phyloP scores from a whole-genome alignment of 2,329 filamentous ascomycete genomes.

The Aspergillus niger region DNA sequence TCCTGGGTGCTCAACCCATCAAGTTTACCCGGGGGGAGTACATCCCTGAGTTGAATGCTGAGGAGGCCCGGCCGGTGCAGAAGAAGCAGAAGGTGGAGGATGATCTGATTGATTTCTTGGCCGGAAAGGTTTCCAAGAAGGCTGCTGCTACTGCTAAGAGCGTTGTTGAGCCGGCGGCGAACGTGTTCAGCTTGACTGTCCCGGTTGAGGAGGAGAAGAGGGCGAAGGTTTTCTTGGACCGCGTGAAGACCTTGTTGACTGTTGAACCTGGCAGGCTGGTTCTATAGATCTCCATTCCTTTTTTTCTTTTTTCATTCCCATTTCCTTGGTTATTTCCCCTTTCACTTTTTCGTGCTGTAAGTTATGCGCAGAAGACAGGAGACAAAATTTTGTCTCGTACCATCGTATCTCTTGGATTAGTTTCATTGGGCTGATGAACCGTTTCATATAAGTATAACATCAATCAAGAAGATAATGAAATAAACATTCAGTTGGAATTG shows the following conservation, averaged over 20 bases:
- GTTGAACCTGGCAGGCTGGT: conserved; percentile 76
- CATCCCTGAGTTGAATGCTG: conserved; percentile 67
- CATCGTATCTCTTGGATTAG: background rate
- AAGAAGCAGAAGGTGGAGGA: conserved; percentile 44
- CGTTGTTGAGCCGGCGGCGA: conserved; percentile 57
- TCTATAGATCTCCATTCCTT: conserved; percentile 37
- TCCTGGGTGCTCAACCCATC: conserved; percentile 63
- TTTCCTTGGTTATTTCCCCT: background rate
- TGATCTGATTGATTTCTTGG: conserved; percentile 84
- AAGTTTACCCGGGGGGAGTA: conserved; percentile 62
- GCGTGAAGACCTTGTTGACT: conserved; percentile 81
- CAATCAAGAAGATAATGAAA: conserved; percentile 1
- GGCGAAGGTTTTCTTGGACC: conserved; percentile 78
- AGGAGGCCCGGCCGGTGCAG: conserved; percentile 36
- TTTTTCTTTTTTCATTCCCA: background rate
- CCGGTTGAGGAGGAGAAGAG: conserved; percentile 78
- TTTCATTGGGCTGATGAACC: background rate
- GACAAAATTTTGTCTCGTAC: background rate
- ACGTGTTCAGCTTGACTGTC: conserved; percentile 81
- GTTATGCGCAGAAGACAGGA: background rate
- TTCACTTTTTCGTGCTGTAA: background rate
- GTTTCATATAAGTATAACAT: background rate
- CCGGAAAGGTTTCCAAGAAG: conserved; percentile 49
- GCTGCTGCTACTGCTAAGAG: conserved; percentile 24
- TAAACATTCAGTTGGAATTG: background rate